Percentiles rank a stretch among this genome's conserved stretches.
Evolutionary conservation across 495 filamentous ascomycete genomes (phyloP).

Genomic region (Massariosphaeria phaeospora): DNA sequence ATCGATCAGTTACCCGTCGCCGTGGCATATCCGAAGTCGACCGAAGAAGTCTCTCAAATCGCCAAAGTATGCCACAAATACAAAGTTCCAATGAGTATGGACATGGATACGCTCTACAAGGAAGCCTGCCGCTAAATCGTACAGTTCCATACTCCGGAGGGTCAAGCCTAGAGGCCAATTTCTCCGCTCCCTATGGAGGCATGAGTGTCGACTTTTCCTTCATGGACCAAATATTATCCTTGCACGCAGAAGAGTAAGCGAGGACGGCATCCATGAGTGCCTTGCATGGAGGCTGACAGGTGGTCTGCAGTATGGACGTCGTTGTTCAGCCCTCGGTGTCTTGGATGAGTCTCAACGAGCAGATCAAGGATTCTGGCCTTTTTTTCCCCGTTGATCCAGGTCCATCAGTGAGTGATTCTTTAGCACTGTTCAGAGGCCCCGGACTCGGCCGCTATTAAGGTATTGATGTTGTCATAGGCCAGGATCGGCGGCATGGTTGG

Average conservation of each 20-base stretch:
- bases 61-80: constrained; percentile 78
- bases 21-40: constrained; percentile 71
- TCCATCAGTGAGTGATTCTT: constrained; percentile 45
- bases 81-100: constrained; percentile 65
- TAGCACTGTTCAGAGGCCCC: not conserved
- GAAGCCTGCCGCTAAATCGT: not conserved
- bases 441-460: constrained; percentile 8
- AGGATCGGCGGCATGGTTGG: constrained; percentile 63
- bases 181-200: constrained; percentile 77
- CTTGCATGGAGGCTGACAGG: constrained; percentile 14
- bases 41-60: constrained; percentile 73
- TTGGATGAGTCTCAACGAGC: constrained; percentile 85
- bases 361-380: constrained; percentile 67
- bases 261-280: constrained; percentile 3
- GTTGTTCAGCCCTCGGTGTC: constrained; percentile 84
- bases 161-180: constrained; percentile 82
- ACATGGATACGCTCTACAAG: not conserved
- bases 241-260: constrained; percentile 66
- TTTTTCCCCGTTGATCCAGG: constrained; percentile 89
- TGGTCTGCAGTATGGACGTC: constrained; percentile 60
- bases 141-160: constrained; percentile 76
- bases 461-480: constrained; percentile 30
- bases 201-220: constrained; percentile 82
- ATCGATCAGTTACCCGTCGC: constrained; percentile 72
- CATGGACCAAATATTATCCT: constrained; percentile 75